phyloP scores from a whole-genome alignment of 1,284 basidiomycete species.

The Ganoderma multipileum region DNA sequence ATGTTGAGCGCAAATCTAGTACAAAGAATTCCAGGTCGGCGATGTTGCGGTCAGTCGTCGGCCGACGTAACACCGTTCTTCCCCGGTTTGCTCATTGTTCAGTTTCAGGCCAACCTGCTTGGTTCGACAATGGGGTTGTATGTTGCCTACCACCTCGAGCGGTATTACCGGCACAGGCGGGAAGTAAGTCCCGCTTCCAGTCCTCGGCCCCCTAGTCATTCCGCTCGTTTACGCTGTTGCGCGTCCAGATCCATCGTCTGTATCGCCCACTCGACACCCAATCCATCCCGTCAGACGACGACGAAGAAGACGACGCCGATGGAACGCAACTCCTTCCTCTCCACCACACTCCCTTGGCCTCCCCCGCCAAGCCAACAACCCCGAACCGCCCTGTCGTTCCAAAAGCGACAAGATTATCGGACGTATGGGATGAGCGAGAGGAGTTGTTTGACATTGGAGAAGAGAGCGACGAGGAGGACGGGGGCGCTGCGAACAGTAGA shows the following conservation, averaged over 20 bases:
- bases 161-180: conserved; percentile 75
- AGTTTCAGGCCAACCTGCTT: conserved; percentile 77
- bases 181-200: conserved; percentile 54
- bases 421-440: conserved; percentile 82
- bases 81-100: conserved; percentile 20
- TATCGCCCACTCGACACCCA: conserved; percentile 72
- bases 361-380: not conserved
- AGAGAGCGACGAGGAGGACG: conserved; percentile 61
- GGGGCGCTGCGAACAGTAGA: conserved; percentile 10
- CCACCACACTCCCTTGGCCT: conserved; percentile 40
- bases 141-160: conserved; percentile 70
- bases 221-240: not conserved
- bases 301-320: conserved; percentile 51
- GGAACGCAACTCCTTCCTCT: conserved; percentile 67
- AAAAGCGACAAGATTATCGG: conserved; percentile 50
- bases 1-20: conserved; percentile 46
- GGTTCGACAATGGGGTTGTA: conserved; percentile 80
- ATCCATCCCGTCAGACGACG: conserved; percentile 55
- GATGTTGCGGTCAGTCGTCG: conserved; percentile 70
- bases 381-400: not conserved
- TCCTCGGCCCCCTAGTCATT: not conserved
- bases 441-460: conserved; percentile 76
- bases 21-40: conserved; percentile 81
- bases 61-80: conserved; percentile 1
- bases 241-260: conserved; percentile 68